Conservation (phyloP, 2,329 filamentous ascomycete species). For the Venturia aucupariae region DNA sequence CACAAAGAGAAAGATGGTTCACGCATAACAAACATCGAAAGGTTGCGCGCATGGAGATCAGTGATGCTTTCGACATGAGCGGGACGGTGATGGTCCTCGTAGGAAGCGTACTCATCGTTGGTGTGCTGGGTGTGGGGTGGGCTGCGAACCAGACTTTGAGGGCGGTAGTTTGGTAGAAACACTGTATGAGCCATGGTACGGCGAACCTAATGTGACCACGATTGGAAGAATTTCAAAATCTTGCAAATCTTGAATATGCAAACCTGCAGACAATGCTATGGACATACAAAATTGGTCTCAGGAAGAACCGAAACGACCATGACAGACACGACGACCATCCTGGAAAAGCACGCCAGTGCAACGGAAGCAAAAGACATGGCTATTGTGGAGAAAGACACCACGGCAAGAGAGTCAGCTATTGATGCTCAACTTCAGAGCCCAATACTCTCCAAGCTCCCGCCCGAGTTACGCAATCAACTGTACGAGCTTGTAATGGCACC, state of each 20-base stretch:
- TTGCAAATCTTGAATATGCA: neutral
- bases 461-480: neutral
- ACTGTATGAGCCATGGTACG: neutral
- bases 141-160: neutral
- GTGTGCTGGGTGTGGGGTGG: conserved; percentile 3
- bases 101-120: conserved; percentile 26
- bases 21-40: conserved; percentile 39
- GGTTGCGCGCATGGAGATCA: conserved; percentile 52
- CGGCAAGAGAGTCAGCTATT: neutral
- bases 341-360: neutral
- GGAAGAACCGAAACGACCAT: neutral
- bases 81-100: conserved; percentile 45
- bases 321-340: neutral
- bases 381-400: neutral
- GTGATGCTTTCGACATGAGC: conserved; percentile 54
- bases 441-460: neutral
- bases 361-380: neutral
- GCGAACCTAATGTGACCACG: neutral
- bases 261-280: neutral
- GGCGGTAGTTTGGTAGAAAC: neutral
- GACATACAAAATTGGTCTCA: neutral
- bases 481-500: neutral
- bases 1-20: conserved; percentile 25
- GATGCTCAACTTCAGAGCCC: neutral
- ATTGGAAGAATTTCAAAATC: neutral